These are phyloP conservation scores for Aureobasidium sp. DNA, from an alignment of 2,329 filamentous ascomycete genomes.

Conservation along the genomic window DNA sequence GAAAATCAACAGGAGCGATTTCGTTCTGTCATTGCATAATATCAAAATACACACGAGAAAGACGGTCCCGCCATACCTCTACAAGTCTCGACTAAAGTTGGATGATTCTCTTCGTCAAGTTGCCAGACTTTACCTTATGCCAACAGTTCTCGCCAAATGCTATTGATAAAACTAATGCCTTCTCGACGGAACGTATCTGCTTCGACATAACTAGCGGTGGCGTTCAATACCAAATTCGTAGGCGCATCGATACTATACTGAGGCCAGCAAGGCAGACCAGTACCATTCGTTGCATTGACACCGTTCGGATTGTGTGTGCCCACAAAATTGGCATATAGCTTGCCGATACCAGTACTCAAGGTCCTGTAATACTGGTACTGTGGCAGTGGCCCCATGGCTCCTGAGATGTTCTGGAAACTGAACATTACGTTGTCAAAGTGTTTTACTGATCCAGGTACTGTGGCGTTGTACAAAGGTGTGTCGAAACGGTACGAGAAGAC, in stretches of 20 bases:
- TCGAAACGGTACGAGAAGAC: conserved; percentile 45
- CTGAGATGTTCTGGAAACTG: conserved; percentile 43
- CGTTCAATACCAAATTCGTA: conserved; percentile 39
- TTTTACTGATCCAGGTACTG: conserved; percentile 33
- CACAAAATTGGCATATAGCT: conserved; percentile 38
- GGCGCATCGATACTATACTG: conserved; percentile 30
- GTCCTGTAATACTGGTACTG: conserved; percentile 30
- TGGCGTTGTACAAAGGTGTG: conserved; percentile 35
- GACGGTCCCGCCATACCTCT: neutral
- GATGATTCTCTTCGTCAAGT: too few species aligned
- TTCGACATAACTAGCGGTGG: conserved; percentile 36
- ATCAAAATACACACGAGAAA: neutral
- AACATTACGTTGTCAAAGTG: conserved; percentile 45
- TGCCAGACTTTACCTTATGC: neutral
- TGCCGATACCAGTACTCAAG: conserved; percentile 27
- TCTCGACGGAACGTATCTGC: conserved; percentile 40
- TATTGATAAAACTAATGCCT: conserved; percentile 38
- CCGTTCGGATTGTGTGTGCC: conserved; percentile 36
- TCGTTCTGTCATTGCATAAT: neutral
- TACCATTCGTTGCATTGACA: conserved; percentile 14
- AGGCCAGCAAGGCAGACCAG: conserved; percentile 34
- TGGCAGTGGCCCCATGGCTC: conserved; percentile 38
- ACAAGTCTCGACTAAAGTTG: neutral
- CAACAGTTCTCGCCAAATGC: conserved; percentile 19
- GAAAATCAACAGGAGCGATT: neutral